A percentile compares a stretch with the other conserved stretches of the same genome.
These are phyloP conservation scores for Phytophthora constricta DNA, from an alignment of 352 stramenopile species.

Conservation along the genomic window DNA sequence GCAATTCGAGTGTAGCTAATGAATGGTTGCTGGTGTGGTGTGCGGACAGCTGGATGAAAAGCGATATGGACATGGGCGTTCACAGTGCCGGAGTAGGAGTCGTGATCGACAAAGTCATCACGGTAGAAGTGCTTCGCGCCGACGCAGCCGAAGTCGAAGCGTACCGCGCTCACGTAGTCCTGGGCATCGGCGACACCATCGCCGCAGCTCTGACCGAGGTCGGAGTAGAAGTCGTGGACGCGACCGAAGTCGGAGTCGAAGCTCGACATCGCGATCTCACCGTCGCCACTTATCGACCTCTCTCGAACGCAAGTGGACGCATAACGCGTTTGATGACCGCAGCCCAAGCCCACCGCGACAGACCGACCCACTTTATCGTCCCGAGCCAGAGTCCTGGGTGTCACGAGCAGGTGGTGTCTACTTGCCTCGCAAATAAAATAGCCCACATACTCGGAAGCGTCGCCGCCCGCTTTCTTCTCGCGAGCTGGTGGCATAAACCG, in stretches of 20 bases:
- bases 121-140: slow-evolving; percentile 20
- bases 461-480: no score
- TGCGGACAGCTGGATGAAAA: slow-evolving; percentile 53
- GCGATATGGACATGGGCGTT: slow-evolving; percentile 23
- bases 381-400: slow-evolving; percentile 74
- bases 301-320: slow-evolving; percentile 61
- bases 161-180: not conserved
- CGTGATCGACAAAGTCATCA: slow-evolving; percentile 12
- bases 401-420: slow-evolving; percentile 85
- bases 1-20: not conserved
- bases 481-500: no score
- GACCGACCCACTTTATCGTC: slow-evolving; percentile 68
- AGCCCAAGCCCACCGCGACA: slow-evolving; percentile 76
- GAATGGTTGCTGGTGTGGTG: slow-evolving; percentile 8
- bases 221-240: slow-evolving; percentile 34
- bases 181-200: slow-evolving; percentile 4
- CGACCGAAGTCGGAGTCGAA: slow-evolving; percentile 31
- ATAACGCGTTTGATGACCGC: slow-evolving; percentile 74
- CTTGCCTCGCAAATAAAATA: slow-evolving; percentile 56
- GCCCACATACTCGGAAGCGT: slow-evolving; percentile 23
- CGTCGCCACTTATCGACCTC: slow-evolving; percentile 37
- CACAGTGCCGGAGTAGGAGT: slow-evolving; percentile 23
- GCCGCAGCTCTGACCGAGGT: slow-evolving; percentile 18
- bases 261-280: slow-evolving; percentile 19
- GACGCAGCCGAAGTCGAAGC: slow-evolving; percentile 15